Evolutionary conservation across 768 basidiomycete genomes (phyloP).

Genomic region (Mycena floridula): DNA sequence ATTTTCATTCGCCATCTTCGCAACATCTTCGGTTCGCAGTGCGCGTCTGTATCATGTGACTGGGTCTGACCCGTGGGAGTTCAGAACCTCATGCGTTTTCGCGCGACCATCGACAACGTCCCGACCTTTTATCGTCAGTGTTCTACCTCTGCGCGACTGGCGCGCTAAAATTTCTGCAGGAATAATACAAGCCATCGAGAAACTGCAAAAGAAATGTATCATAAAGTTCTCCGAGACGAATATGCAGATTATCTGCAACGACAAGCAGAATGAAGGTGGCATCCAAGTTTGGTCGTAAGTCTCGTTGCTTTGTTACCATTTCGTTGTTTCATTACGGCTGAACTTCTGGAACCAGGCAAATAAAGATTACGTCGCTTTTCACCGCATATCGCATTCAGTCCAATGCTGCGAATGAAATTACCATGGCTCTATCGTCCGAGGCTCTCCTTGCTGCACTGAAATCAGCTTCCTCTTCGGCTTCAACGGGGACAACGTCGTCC

Average conservation of each 20-base stretch:
- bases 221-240: constrained; percentile 70
- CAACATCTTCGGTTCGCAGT: too few species aligned
- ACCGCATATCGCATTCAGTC: constrained; percentile 81
- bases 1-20: too few species aligned
- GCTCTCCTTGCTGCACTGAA: constrained; percentile 70
- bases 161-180: constrained; percentile 32
- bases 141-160: not conserved
- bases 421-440: constrained; percentile 65
- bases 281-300: constrained; percentile 75
- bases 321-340: not conserved
- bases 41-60: too few species aligned
- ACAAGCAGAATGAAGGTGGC: constrained; percentile 73
- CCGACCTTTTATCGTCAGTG: constrained; percentile 47
- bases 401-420: constrained; percentile 78
- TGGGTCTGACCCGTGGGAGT: too few species aligned
- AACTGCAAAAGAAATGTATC: constrained; percentile 78
- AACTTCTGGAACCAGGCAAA: constrained; percentile 33
- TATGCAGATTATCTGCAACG: constrained; percentile 81
- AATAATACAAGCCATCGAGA: constrained; percentile 77
- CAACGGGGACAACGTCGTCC: constrained; percentile 28
- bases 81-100: constrained; percentile 73
- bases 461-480: constrained; percentile 48
- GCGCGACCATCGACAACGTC: constrained; percentile 53
- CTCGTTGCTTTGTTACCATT: not conserved
- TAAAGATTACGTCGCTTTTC: constrained; percentile 66